Conservation (phyloP, 805 yeast species). For the Ogataea corticis region DNA sequence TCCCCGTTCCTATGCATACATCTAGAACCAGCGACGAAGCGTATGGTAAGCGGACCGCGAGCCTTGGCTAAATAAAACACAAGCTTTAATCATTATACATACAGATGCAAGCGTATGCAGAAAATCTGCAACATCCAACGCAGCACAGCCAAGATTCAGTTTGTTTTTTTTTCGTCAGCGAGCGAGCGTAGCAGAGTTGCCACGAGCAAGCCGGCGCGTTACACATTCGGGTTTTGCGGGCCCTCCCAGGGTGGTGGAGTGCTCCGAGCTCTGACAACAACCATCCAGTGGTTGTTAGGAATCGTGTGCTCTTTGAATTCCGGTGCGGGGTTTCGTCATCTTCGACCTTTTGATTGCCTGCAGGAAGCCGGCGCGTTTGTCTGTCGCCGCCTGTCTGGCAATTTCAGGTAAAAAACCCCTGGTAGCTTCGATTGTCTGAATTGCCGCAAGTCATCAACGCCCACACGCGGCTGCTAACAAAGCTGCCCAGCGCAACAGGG, state of each 20-base stretch:
- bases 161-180: neutral
- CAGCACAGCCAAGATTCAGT: constrained; percentile 2
- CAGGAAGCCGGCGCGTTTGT: too few species aligned
- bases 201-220: too few species aligned
- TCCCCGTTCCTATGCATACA: constrained; percentile 3
- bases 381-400: too few species aligned
- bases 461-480: constrained; percentile 1
- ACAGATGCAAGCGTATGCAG: constrained; percentile 1
- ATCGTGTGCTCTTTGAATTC: too few species aligned
- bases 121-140: neutral
- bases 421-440: neutral
- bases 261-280: too few species aligned
- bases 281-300: too few species aligned
- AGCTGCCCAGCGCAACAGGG: neutral
- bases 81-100: neutral
- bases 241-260: neutral
- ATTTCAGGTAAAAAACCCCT: constrained; percentile 1
- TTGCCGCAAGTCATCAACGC: neutral
- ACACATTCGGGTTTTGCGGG: neutral
- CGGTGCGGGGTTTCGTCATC: too few species aligned
- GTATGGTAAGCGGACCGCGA: neutral
- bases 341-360: neutral
- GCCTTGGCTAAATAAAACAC: neutral
- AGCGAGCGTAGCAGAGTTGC: too few species aligned
- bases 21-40: constrained; percentile 2